Base-by-base conservation (phyloP, 2,329 filamentous ascomycete species). In the Fusarium protoensiforme region DNA sequence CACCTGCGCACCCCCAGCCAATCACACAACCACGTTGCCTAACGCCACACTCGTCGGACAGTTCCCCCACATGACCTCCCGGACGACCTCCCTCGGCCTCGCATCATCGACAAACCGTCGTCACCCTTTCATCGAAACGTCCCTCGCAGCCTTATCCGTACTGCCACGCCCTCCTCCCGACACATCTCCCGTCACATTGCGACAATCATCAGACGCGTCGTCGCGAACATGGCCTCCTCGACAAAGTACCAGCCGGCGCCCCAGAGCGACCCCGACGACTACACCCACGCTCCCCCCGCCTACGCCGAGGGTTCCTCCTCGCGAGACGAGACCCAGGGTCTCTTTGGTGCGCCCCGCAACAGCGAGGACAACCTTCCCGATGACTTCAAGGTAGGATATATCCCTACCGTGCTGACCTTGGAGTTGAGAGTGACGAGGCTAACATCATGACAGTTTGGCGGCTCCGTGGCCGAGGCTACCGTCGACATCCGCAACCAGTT, bases 401-500 rank as follows among this genome's bases (percentile, higher is more conserved):
- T 39, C 5, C 8, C 27, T 6, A n/a, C n/a, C n/a, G n/a, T n/a
- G 10, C 11, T 9, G 53, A 16, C 10, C n/a, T n/a, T 5, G 16
- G 3, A n/a, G 5, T 36, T 3, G 20, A 27, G 24, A 31, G 48
- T 39, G 7, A 36, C n/a, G 33, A 24, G 27, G 63, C 74, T 78
- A 65, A 78, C 66, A 68, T 36, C 24, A 53, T 48, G 33, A 29
- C 39, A 94, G 93, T 98, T 97, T 80, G 96, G 96, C 77, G 95
- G 95, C 71, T 94, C 92, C 20, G 95, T 98, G 68, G 92, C 95
- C 75, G 96, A 98, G 86, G 96, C 94, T 54, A 97, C 95, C 22
- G 88, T 98, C 80, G 95, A 97, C 79, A 98, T 99, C 81, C 93
- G 96, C 77, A 97, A 98, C 91, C 94, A 96, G 84, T 99, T 98